These are phyloP conservation scores for Candida awuae DNA, from an alignment of 805 yeast species.

Conservation along the genomic window DNA sequence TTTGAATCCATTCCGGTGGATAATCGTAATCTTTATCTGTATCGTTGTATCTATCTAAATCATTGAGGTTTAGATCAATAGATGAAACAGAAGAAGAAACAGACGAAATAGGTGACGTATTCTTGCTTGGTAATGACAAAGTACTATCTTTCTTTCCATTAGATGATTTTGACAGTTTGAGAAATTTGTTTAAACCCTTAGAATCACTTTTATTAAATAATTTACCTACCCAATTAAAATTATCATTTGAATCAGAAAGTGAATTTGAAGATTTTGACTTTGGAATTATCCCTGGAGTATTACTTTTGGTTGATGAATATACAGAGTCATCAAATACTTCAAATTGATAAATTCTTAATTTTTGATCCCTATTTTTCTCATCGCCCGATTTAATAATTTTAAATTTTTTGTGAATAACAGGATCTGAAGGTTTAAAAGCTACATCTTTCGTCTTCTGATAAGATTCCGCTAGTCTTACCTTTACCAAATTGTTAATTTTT, in stretches of 20 bases:
- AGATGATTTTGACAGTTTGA: not conserved
- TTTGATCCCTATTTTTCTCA: conserved; percentile 24
- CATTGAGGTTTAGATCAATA: conserved; percentile 1
- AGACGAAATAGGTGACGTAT: conserved; percentile 8
- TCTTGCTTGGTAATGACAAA: not conserved
- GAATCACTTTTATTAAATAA: conserved; percentile 19
- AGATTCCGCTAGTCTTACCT: conserved; percentile 27
- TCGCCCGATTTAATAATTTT: conserved; percentile 25
- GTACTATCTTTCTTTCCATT: not conserved
- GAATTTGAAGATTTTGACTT: conserved; percentile 3
- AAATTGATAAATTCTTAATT: conserved; percentile 47
- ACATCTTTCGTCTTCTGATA: conserved; percentile 17
- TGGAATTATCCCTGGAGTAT: not conserved
- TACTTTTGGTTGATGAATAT: conserved; percentile 27
- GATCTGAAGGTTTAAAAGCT: conserved; percentile 25
- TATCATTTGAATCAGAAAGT: conserved; percentile 3
- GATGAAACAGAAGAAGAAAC: conserved; percentile 8
- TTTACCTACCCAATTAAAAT: conserved; percentile 21
- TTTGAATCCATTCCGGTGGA: conserved; percentile 38
- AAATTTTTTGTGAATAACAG: conserved; percentile 42
- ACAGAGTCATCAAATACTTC: conserved; percentile 63
- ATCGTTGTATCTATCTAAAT: conserved; percentile 2
- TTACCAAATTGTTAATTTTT: conserved; percentile 18
- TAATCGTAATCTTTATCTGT: not conserved
- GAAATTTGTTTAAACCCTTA: not conserved